phyloP scores from a whole-genome alignment of 352 stramenopile species.

The Pythium chondricola region DNA sequence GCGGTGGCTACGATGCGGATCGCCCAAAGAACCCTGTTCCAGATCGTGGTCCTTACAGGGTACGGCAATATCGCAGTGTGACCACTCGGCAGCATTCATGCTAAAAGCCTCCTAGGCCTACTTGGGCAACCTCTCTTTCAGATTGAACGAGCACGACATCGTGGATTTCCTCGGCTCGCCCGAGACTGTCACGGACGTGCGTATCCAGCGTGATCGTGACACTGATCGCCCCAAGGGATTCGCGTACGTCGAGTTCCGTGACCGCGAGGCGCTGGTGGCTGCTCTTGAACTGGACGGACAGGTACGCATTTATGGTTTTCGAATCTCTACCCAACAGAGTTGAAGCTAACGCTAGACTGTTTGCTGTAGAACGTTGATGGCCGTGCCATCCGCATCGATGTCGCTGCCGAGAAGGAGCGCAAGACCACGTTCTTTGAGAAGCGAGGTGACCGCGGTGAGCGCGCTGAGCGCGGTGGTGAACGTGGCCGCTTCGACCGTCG shows the following conservation, averaged over 20 bases:
- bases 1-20: slow-evolving; percentile 21
- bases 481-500: slow-evolving; percentile 31
- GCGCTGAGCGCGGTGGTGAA: slow-evolving; percentile 15
- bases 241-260: slow-evolving; percentile 79
- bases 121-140: slow-evolving; percentile 79
- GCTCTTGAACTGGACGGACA: slow-evolving; percentile 58
- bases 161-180: slow-evolving; percentile 52
- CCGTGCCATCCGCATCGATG: slow-evolving; percentile 62
- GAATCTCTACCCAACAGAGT: neutral
- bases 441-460: slow-evolving; percentile 19
- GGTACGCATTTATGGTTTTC: slow-evolving; percentile 6
- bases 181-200: slow-evolving; percentile 60
- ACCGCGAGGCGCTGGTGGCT: slow-evolving; percentile 55
- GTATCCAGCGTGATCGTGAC: slow-evolving; percentile 56
- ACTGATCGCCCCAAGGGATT: slow-evolving; percentile 73
- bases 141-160: slow-evolving; percentile 59
- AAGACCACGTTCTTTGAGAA: slow-evolving; percentile 49
- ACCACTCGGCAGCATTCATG: neutral
- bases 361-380: slow-evolving; percentile 28
- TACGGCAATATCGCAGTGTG: slow-evolving; percentile 9
- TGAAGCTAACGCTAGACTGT: too few species aligned
- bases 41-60: slow-evolving; percentile 72
- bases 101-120: slow-evolving; percentile 62
- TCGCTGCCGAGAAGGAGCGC: slow-evolving; percentile 51
- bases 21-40: slow-evolving; percentile 73